phyloP scores from a whole-genome alignment of 2,329 filamentous ascomycete species.

The Emmonsiellopsis sp. region DNA sequence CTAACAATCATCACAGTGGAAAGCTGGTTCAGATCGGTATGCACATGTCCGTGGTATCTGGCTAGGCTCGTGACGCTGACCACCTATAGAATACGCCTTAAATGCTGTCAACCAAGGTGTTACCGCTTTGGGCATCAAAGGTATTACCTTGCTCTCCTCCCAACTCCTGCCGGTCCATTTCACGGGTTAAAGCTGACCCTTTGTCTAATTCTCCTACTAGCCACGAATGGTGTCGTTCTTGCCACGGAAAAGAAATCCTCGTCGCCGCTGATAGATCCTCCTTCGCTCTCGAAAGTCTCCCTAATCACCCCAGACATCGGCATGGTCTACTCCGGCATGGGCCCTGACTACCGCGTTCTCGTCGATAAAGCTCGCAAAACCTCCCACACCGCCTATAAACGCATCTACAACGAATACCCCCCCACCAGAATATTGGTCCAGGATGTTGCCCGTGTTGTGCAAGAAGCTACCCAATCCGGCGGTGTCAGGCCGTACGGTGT shows the following conservation, averaged over 20 bases:
- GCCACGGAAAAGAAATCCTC: conserved; percentile 99
- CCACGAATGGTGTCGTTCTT: conserved; percentile 96
- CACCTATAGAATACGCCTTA: conserved; percentile 78
- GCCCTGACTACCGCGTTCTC: conserved; percentile 92
- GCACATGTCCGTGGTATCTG: conserved; percentile 12
- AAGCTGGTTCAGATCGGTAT: conserved; percentile 98
- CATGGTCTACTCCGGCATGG: conserved; percentile 99
- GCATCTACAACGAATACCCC: conserved; percentile 99
- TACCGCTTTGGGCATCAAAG: conserved; percentile 96
- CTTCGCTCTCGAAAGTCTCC: conserved; percentile 93
- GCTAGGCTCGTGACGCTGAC: conserved; percentile 10
- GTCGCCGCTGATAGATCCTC: conserved; percentile 88
- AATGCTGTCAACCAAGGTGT: conserved; percentile 99
- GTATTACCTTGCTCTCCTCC: conserved; percentile 36
- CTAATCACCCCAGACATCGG: conserved; percentile 98
- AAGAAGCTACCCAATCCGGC: conserved; percentile 96
- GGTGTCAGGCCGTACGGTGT: conserved; percentile 96
- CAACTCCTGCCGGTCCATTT: conserved; percentile 7
- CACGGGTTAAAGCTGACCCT: conserved; percentile 3
- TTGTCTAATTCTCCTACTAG: conserved; percentile 38
- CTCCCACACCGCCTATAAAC: conserved; percentile 97
- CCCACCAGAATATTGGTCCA: conserved; percentile 98
- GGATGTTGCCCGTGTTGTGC: conserved; percentile 94
- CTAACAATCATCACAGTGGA: conserved; percentile 57
- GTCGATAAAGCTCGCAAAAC: conserved; percentile 98